Base-by-base conservation (phyloP, 192 early-diverging fungal species). In the Bifiguratus adelaidae region DNA sequence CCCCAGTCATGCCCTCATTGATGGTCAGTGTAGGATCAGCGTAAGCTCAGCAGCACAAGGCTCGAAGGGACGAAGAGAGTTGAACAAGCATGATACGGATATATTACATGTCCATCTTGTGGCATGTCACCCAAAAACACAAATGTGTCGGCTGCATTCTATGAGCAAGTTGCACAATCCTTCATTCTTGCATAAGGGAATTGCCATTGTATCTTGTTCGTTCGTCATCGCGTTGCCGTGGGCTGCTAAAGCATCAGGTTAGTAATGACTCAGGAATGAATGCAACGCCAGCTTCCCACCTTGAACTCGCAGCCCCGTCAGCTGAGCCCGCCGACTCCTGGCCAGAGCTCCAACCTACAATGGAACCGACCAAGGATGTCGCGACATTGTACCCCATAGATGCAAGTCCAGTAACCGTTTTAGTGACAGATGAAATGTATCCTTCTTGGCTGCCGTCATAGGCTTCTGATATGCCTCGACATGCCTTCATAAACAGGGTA, bases 401-500 rank as follows among this genome's bases (percentile, higher is more conserved):
- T n/a, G n/a, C n/a, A n/a, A n/a, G n/a, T n/a, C 38, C 30, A 21
- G 21, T 33, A 24, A 53, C 48, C 18, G 52, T 55, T 3, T 49
- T 48, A n/a, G 41, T 40, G 28, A 50, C 50, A 13, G 36, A 48
- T 23, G 32, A 27, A 29, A 60, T 2, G 4, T 24, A 34, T n/a
- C 32, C 26, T 4, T 18, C 28, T 1, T 27, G 23, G 20, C 19
- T 42, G 3, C 21, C 33, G 3, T 29, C 23, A 11, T 48, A 56
- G 13, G 50, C 54, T 4, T 34, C 23, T 19, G 25, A 41, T 13
- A 52, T 38, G 24, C 48, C 45, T 19, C 41, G 36, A 13, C 24
- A 40, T 8, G 55, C 26, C 16, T 65, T 65, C 62, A 65, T 65
- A 26, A 65, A 58, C 13, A 65, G 27, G 9, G 62, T 59, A 16